These are phyloP conservation scores for Hirsutella thompsonii DNA, from an alignment of 2,329 filamentous ascomycete species.

Conservation along the genomic window DNA sequence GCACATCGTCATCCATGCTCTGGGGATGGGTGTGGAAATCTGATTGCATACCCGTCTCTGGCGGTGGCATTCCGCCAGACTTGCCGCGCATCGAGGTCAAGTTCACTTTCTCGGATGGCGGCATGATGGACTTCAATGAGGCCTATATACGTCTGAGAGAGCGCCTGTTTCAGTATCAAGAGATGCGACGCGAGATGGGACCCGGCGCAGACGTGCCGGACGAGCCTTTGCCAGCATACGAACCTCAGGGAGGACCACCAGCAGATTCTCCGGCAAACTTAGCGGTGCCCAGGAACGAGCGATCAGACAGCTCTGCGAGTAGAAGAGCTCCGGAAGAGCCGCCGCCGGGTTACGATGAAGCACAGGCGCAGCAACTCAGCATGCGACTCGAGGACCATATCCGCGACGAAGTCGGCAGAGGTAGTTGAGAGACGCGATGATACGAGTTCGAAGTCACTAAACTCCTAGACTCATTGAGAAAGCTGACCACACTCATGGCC, in stretches of 20 bases:
- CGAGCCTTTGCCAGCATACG: constrained; percentile 82
- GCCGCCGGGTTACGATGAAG: constrained; percentile 84
- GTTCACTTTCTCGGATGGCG: constrained; percentile 86
- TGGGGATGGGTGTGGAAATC: constrained; percentile 90
- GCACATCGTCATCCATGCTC: constrained; percentile 69
- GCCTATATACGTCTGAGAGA: constrained; percentile 78
- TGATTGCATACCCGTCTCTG: constrained; percentile 64
- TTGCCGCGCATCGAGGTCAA: constrained; percentile 66
- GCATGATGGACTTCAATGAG: constrained; percentile 82
- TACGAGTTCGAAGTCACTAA: background rate
- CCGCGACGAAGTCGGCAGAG: constrained; percentile 57
- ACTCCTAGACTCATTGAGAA: background rate
- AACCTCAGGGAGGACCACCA: constrained; percentile 34
- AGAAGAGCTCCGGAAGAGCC: constrained; percentile 53
- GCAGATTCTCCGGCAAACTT: constrained; percentile 14
- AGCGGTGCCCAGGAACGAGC: constrained; percentile 13
- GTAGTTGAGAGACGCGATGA: constrained; percentile 18
- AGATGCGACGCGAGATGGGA: constrained; percentile 59
- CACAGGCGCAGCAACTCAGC: constrained; percentile 57
- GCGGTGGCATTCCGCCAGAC: constrained; percentile 67
- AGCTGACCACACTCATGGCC: background rate
- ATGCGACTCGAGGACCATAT: constrained; percentile 55
- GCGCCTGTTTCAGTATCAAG: constrained; percentile 66
- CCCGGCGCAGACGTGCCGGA: constrained; percentile 54
- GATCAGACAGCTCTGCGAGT: constrained; percentile 23